Base-by-base conservation (phyloP, 2,329 filamentous ascomycete species). In the Tolypocladium guangdongense region DNA sequence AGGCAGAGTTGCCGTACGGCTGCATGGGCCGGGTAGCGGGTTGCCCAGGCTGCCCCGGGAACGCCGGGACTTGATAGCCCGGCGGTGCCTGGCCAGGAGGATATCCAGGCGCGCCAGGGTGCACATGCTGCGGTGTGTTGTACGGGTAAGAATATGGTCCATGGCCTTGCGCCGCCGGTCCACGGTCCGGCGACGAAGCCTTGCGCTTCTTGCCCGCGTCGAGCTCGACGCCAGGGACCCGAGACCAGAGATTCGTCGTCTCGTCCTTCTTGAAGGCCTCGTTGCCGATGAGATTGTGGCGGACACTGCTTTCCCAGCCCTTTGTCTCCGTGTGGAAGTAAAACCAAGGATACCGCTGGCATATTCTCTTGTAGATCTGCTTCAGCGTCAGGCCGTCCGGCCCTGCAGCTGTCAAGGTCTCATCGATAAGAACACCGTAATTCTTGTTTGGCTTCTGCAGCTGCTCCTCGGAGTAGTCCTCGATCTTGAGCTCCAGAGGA, bases 301-400 rank as follows among this genome's bases (percentile, higher is more conserved):
- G 77, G n/a, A 83, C 80, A 59, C 79, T 83, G 58, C 80, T 83
- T 63, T 83, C 80, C 80, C 80, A 83, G n/a, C 80, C 80, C 62
- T 82, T 83, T 7, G 80, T 83, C 61, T 81, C 79, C 20, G 79
- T 78, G 52, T 71, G 73, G 60, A 83, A 83, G 58, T 77, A 78
- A 58, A 80, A 83, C 72, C 76, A 82, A 11, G 79, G 79, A 58
- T 82, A 82, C 58, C 72, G 73, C 55, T 73, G 71, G 58, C 77
- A 78, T 52, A 83, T 83, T 49, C 79, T 72, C 65, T 83, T 83
- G 67, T 83, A 83, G 52, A 83, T 82, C 65, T 83, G 80, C 64
- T 82, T 82, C 47, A 83, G 71, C 4, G 76, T 78, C 43, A 83
- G 66, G 4, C 79, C 79, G 4, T 79, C 74, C 3, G 74, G 70